Evolutionary conservation across 2,329 filamentous ascomycete genomes (phyloP), one percentile per base, ranked within the genome.

Genomic region (Chalara sp.): DNA sequence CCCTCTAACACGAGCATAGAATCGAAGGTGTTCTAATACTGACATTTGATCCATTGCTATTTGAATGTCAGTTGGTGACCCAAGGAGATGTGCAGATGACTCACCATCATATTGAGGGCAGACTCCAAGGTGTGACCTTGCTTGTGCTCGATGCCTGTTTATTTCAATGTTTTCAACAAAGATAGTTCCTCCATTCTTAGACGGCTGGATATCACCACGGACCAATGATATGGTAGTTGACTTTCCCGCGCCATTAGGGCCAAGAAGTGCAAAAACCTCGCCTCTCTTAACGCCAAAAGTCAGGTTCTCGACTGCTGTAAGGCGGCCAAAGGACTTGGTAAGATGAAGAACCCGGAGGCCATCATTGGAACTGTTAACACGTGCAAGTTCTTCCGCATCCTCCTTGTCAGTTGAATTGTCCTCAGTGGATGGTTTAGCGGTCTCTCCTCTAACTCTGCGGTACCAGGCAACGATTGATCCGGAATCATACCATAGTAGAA

Each of bases 211-310:
- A 61, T 96, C 91, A n/a, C 92, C 92, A 55, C 91, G 81, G 57
- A 97, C 89, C 42, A 96, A 74, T 1, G 85, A 89, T 59, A 96
- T 95, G 0, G 87, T 95, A 0, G 90, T 95, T 0, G 85, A 89
- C 62, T 96, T 96, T 51, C 91, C 91, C 1, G 91, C 92, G 29
- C 91, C 90, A 63, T 96, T 96, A 12, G 91, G 90, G 0, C 91
- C 91, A 1, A 97, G 78, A 0, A 96, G 76, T 0, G 90, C 90
- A 68, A 95, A 96, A 1, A 95, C 87, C 65, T 96, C 86, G 46
- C 87, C 86, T 46, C 80, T 81, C 12, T 80, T 79, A 32, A 96
- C 85, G 13, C 86, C 85, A 61, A 96, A 96, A 0, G 86, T 88
- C 41, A 95, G 80, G 60, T 96, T 87, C 59, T 95, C 84, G n/a